Base-by-base conservation (phyloP, 495 filamentous ascomycete genomes). In the Pseudomonodictys pantanalensis region DNA sequence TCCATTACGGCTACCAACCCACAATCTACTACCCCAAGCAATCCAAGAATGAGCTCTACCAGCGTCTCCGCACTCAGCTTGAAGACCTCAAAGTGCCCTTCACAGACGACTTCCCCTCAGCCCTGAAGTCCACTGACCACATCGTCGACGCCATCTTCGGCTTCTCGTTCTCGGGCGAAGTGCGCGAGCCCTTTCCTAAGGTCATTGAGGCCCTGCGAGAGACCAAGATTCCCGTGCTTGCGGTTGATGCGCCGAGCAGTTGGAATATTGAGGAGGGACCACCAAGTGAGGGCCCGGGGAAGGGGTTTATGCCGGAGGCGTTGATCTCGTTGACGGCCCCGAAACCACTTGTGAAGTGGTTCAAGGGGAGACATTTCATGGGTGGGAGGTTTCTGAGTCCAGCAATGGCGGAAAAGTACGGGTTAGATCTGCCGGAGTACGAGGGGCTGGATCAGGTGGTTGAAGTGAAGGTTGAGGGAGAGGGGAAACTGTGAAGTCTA, bases 121-220 rank as follows among this genome's bases (percentile, higher is more conserved):
- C 88, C 9, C 69, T 96, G 4, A 73, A 79, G 58, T 76, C 83
- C 43, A 78, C 86, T 20, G 81, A 95, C 69, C 86, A 96, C 65
- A 77, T 98, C 46, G 78, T 98, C 56, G 93, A 98, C 73, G 90
- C 95, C 38, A 89, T 98, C 68, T 98, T 98, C 68, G 93, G 87
- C 38, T 98, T 97, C 79, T 91, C 87, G 65, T 97, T 97, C 76
- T 85, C 85, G n/a, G 92, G 91, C 10, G 83, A 91, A 47, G 84
- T 98, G 30, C 86, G 93, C 5, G 91, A 95, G 60, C 93, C 93
- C 0, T 97, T 97, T 68, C 84, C 84, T 0, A 75, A 80, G 2
- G 86, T 96, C 20, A 91, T 98, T 65, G 76, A 80, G 30, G 85
- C 88, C 15, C 79, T 98, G 50, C 81, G 86, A 47, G 78, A 82